Base-by-base conservation (phyloP, 768 basidiomycete genomes). In the Clavaria fumosa region DNA sequence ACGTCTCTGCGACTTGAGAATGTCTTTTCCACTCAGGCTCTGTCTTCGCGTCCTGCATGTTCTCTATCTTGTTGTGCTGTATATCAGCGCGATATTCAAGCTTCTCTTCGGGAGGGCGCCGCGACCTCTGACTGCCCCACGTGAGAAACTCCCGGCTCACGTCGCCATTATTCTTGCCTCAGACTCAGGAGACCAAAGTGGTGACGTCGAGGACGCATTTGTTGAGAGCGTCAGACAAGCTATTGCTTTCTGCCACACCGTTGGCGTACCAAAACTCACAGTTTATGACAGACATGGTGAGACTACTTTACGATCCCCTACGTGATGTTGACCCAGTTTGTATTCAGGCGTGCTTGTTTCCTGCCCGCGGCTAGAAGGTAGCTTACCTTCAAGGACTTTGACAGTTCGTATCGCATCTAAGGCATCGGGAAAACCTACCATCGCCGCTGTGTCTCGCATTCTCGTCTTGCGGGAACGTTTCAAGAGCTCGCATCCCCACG, bases 211-310 rank as follows among this genome's bases (percentile, higher is more conserved):
- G 39, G 52, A 53, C 14, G 57, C 54, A 24, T 53, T 82, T 35
- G 53, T 74, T 12, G 62, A 72, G 45, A 74, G 68, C 45, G 60
- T 78, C 7, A 53, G 67, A 35, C 61, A 60, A 32, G 64, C 65
- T 9, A 67, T 68, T 6, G 53, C 53, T 7, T 86, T 78, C 76
- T 84, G 78, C 57, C 66, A 62, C 38, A 52, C 46, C n/a, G 56
- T 61, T 22, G 79, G 80, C 10, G 71, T 86, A 34, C 55, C 60
- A 43, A 64, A 66, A 35, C 59, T 88, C 33, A 81, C 75, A 7
- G 63, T 81, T 3, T 86, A 83, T 44, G 84, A 88, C 50, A 63
- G 68, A 39, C 58, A 69, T 39, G 83, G 84, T 84, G 49, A 39
- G 71, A 28, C 14, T 14, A 11, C 24, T 34, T 31, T 20, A 15